Conservation (phyloP, 2,329 filamentous ascomycete species). For the Beauveria varroae region DNA sequence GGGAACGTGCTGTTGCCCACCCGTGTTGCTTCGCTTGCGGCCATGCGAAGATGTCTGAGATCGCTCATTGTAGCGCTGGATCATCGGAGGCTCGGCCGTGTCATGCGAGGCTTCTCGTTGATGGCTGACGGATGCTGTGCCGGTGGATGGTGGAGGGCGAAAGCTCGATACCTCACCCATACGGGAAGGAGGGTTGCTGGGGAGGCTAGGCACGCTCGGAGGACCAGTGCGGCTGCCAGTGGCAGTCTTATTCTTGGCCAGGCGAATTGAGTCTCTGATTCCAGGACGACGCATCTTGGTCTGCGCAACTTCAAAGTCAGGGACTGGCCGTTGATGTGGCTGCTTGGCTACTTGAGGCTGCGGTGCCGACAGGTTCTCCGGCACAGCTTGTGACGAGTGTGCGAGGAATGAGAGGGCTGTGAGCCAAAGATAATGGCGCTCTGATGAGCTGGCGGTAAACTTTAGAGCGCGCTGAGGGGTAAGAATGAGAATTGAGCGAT, state of each 20-base stretch:
- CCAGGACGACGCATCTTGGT: slow-evolving; percentile 42
- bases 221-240: slow-evolving; percentile 35
- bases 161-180: slow-evolving; percentile 30
- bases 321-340: slow-evolving; percentile 31
- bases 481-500: slow-evolving; percentile 88
- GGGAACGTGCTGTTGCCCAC: slow-evolving; percentile 52
- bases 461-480: slow-evolving; percentile 92
- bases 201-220: slow-evolving; percentile 43
- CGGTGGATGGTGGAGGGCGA: slow-evolving; percentile 33
- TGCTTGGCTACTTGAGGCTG: slow-evolving; percentile 30
- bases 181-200: slow-evolving; percentile 28
- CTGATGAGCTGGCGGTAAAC: slow-evolving; percentile 76
- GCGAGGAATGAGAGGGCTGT: slow-evolving; percentile 92
- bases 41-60: slow-evolving; percentile 49
- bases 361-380: slow-evolving; percentile 57
- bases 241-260: slow-evolving; percentile 65
- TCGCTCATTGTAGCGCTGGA: slow-evolving; percentile 61
- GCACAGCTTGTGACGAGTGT: slow-evolving; percentile 74
- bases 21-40: slow-evolving; percentile 85
- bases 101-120: slow-evolving; percentile 46
- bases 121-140: slow-evolving; percentile 27
- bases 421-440: slow-evolving; percentile 91
- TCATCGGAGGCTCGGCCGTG: slow-evolving; percentile 62
- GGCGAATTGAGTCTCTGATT: slow-evolving; percentile 82
- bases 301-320: slow-evolving; percentile 43